phyloP scores from a whole-genome alignment of 2,329 filamentous ascomycete species.

The Cladobotryum mycophilum region DNA sequence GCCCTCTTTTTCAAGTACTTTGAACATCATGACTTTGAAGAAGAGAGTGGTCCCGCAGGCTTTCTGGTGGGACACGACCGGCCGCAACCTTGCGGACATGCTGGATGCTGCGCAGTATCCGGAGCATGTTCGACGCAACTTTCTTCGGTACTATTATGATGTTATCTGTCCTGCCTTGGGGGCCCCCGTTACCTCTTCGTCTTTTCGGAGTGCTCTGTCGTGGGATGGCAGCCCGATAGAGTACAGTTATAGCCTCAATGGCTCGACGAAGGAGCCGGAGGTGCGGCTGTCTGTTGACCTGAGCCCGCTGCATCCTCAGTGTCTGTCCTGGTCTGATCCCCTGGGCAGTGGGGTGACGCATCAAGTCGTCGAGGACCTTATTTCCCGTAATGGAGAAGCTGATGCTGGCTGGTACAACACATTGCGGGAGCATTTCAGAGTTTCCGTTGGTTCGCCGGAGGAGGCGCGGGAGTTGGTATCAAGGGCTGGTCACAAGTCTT shows the following conservation, averaged over 20 bases:
- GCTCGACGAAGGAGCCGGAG: background rate
- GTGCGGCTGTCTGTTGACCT: background rate
- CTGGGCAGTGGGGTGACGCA: background rate
- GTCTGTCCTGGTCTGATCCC: background rate
- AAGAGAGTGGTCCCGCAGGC: too few relatives aligned
- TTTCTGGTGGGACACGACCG: background rate
- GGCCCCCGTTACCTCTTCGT: background rate
- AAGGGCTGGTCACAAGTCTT: background rate
- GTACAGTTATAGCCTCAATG: background rate
- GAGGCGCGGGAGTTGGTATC: background rate
- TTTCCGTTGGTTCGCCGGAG: background rate
- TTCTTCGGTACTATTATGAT: background rate
- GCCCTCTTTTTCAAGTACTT: too few relatives aligned
- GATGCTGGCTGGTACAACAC: background rate
- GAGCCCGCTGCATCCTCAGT: background rate
- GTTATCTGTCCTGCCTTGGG: background rate
- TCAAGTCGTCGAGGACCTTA: background rate
- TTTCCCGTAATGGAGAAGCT: too few relatives aligned
- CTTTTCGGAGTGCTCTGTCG: background rate
- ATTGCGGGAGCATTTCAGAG: background rate
- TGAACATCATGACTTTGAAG: too few relatives aligned
- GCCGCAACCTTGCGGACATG: background rate
- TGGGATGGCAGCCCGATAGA: background rate
- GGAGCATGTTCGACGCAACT: background rate
- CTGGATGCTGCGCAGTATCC: background rate